Evolutionary conservation across 1,284 basidiomycete species (phyloP).

Genomic region (Peniophora sp.): DNA sequence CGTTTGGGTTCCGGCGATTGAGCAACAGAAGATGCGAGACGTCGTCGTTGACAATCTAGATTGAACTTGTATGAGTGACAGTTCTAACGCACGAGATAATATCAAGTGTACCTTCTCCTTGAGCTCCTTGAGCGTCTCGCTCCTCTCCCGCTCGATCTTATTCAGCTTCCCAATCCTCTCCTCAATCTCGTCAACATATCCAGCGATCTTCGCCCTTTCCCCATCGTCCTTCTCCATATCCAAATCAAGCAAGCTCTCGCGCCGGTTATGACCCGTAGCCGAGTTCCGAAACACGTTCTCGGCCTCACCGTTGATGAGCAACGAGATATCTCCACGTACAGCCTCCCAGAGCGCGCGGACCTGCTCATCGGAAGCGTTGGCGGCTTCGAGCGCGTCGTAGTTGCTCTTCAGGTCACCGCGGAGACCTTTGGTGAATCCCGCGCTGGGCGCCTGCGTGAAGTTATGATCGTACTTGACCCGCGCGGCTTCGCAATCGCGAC

Average conservation of each 20-base stretch:
- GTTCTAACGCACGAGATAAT: background rate
- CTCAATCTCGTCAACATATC: conserved; percentile 70
- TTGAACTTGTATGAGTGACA: conserved; percentile 1
- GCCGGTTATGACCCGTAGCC: conserved; percentile 33
- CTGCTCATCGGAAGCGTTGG: conserved; percentile 73
- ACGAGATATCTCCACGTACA: conserved; percentile 58
- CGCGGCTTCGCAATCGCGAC: conserved; percentile 76
- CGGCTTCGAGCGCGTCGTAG: conserved; percentile 68
- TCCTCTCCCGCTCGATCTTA: conserved; percentile 81
- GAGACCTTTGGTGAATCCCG: conserved; percentile 61
- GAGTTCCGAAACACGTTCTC: conserved; percentile 68
- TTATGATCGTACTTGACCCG: conserved; percentile 81
- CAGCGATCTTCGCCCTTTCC: conserved; percentile 59
- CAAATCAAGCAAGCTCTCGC: conserved; percentile 59
- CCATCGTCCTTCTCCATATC: conserved; percentile 65
- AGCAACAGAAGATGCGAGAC: conserved; percentile 92
- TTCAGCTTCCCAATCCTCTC: conserved; percentile 69
- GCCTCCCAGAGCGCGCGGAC: conserved; percentile 71
- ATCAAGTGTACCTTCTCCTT: conserved; percentile 88
- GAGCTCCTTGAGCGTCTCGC: conserved; percentile 84
- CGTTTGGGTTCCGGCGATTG: conserved; percentile 79
- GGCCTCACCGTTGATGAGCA: conserved; percentile 61
- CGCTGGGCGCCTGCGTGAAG: conserved; percentile 88
- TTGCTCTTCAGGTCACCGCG: conserved; percentile 82
- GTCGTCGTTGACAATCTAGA: conserved; percentile 89